Base-by-base conservation (phyloP, 2,329 filamentous ascomycete species). In the Talaromyces sp. region DNA sequence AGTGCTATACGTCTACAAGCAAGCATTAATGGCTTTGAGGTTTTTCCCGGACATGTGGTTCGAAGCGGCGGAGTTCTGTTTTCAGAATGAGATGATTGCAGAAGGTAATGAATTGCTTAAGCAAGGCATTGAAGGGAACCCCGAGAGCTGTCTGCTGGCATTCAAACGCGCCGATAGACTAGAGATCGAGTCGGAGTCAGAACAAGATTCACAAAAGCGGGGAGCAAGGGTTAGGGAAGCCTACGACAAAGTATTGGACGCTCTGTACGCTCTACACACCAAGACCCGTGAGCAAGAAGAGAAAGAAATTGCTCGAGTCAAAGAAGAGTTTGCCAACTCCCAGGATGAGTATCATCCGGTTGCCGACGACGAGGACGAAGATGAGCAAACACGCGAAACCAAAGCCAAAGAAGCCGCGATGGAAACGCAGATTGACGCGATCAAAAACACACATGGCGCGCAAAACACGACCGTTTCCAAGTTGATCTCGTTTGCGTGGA, bases 11-110 rank as follows among this genome's bases (percentile, higher is more conserved):
- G 89, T 91, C 65, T 98, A 96, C 81, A 95, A 92, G 73, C 93
- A 97, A 73, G 92, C 93, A 4, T 79, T 96, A 54, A 96, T 97
- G 90, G 89, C 92, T 4, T 80, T 99, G 60, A 88, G 93, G 57
- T 99, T 98, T 76, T 95, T 93, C 85, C 93, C 95, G 4, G 91
- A 96, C 72, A 88, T 97, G 68, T 99, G 95, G 95, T 93, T 92
- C 56, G 92, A 97, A 63, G 93, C 92, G 10, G 91, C 93, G 0
- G 90, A 96, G 66, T 98, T 93, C 86, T 96, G 91, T 74, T 92
- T 92, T 70, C 84, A 89, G 59, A 92, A 95, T 68, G 85, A 85
- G 52, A 78, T 93, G 67, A 82, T 85, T 42, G 78, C 86, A 52
- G 88, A 92, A 62, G 92, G 92, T 11, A 85, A 89, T 27, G 86